Conservation (phyloP, 768 basidiomycete genomes). For the Inosperma sp. region DNA sequence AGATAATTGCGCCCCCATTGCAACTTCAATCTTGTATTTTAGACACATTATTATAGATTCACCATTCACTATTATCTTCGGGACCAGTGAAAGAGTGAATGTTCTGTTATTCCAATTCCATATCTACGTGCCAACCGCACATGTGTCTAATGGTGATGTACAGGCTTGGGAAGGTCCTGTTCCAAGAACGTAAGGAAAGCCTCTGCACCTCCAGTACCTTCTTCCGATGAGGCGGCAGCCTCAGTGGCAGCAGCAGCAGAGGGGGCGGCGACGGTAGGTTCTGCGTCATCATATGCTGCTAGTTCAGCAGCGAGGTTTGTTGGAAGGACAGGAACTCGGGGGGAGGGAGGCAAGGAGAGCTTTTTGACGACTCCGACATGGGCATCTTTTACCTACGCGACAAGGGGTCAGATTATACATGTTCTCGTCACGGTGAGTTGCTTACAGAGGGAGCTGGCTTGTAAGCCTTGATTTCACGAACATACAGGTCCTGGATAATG, state of each 20-base stretch:
- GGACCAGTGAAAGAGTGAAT: too few relatives aligned
- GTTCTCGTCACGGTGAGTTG: too few relatives aligned
- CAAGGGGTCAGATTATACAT: too few relatives aligned
- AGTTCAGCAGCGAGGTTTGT: conserved; percentile 86
- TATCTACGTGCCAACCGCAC: conserved; percentile 11
- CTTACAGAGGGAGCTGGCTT: conserved; percentile 66
- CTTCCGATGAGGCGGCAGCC: conserved; percentile 33
- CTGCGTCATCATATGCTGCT: conserved; percentile 75
- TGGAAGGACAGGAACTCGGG: conserved; percentile 72
- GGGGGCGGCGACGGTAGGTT: conserved; percentile 53
- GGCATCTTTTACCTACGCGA: conserved; percentile 92
- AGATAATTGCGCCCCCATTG: not conserved
- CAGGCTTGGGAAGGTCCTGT: conserved; percentile 68
- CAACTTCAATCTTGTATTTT: not conserved
- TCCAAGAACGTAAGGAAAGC: conserved; percentile 79
- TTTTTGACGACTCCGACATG: conserved; percentile 84
- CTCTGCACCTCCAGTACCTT: conserved; percentile 56
- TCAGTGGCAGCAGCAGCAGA: conserved; percentile 29
- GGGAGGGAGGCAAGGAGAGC: conserved; percentile 70
- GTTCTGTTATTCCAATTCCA: conserved; percentile 6
- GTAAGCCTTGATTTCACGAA: conserved; percentile 87
- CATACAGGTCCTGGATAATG: conserved; percentile 87
- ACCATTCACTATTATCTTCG: not conserved
- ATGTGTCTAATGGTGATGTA: conserved; percentile 39
- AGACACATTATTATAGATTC: not conserved